Evolutionary conservation across 805 yeast genomes (phyloP), one percentile per base, ranked within the genome.

Genomic region (Candida easanensis): DNA sequence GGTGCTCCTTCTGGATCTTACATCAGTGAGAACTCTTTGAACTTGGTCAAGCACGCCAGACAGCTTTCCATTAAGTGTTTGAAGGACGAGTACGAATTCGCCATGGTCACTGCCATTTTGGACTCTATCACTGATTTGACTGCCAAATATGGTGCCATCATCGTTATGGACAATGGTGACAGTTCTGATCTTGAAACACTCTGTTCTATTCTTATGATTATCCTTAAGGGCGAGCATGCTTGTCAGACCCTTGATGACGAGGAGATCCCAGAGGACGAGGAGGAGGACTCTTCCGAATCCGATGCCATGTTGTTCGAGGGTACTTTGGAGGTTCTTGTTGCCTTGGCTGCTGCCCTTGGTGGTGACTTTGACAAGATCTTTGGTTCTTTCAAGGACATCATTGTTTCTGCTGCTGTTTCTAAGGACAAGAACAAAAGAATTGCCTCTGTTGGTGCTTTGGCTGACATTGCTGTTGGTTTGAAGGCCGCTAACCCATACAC

Each of bases 391-490:
- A 82, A 83, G 65, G 82, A 79, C 50, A 70, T 76, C 42, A 71
- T 90, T 41, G 64, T 77, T 45, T 59, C 73, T 42, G 77, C 79
- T 60, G 77, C 77, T 54, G 71, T 71, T 50, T 77, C 83, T 45
- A 80, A 80, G 64, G 78, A 84, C 40, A 77, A 76, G 63, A 72
- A 76, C 53, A 90, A 86, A 73, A 80, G 97, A 63, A 84, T 86
- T 25, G 75, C 85, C 42, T 83, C 95, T 36, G 79, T 87, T 50
- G 98, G 98, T 50, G 86, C 93, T 33, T 71, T 88, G 50, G 97
- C 98, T 36, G 99, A 91, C 65, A 82, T 93, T 49, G 78, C 86
- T 39, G 76, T 77, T 43, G 90, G 90, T 45, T 69, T 93, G 73
- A 80, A 82, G 59, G 68, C 69, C 30, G 61, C 67, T 22, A 80